Evolutionary conservation across 176 grass and related monocot species (phyloP), one percentile per base, ranked within the genome.

Genomic region (Rhipidocladum racemiflorum): DNA sequence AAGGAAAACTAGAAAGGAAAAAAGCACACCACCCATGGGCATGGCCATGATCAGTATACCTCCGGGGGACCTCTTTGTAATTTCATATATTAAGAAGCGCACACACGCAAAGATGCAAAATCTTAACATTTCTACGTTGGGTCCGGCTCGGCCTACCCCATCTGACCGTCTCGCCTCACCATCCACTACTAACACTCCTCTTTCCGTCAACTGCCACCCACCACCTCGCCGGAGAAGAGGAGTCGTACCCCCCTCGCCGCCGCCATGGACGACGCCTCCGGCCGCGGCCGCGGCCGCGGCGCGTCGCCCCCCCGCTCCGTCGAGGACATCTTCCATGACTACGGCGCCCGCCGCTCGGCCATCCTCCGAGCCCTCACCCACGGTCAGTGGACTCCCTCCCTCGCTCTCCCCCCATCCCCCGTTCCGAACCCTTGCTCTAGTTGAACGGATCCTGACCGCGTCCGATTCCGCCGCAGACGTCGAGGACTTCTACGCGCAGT

Each of bases 241-340:
- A 13, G 16, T 21, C 18, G 25, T 42, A 12, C 50, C 4, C 6
- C 56, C 20, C 30, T 40, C 21, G 36, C 27, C 49, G 25, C 38
- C 35, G 61, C 48, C 83, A 77, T 61, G 83, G 83, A 85, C 20
- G 27, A 50, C 20, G 62, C 63, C 62, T 30, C 81, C 38, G 73
- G 73, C 38, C 62, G 62, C 5, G 55, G 73, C 38, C 62, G 62
- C 5, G 55, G 53, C 27, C 40, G 42, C 75, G 67, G 70, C 24
- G 11, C 49, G 10, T 65, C 35, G 11, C 15, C 55, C 2, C 76
- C 68, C 55, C 67, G 67, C 67, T 80, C 84, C 67, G 59, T 53
- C 44, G 84, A 73, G 68, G 84, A 86, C 67, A 86, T 86, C 76
- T 86, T 73, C 84, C 74, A 55, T 39, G 84, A 86, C 57, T 86